Base-by-base conservation (phyloP, 331 rosid species). In the Stylosanthes scabra region DNA sequence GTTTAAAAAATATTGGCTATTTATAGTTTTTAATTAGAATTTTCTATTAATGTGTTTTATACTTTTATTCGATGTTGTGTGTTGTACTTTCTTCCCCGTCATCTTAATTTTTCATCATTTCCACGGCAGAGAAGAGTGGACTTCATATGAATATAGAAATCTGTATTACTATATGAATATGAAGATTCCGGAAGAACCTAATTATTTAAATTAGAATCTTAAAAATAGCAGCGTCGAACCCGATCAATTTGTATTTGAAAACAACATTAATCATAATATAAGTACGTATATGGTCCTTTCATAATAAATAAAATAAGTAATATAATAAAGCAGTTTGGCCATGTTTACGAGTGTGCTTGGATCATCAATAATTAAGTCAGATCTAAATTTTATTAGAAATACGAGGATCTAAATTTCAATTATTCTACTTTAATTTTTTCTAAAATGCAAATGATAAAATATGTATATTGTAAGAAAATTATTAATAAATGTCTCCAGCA, bases 211-310 rank as follows among this genome's bases (percentile, higher is more conserved):
- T 52, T 69, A 20, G 52, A 55, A 77, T 69, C 60, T 61, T 15
- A 6, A 51, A 20, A 42, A 45, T 5, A 54, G 72, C 71, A 3
- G 71, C 66, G 60, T 62, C 58, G 66, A 28, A 59, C 25, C 10
- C 41, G 44, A 77, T 29, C 76, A 77, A 71, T 10, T 64, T 71
- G 68, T 47, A 46, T 27, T 63, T 63, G 69, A 57, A 11, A 78
- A 56, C 73, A 6, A 46, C 62, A 37, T 55, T 71, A 71, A 41
- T 64, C 51, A 56, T 71, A 64, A 64, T 34, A 63, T 12, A 31
- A 67, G 8, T 41, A 13, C 59, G 8, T 41, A 9, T 45, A 31
- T 16, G 41, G 9, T 31, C 2, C 42, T 41, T 27, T 68, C 39
- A 49, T 42, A 63, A 13, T 28, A 41, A 56, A 69, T 31, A 31